Percentiles rank a stretch among this genome's conserved stretches.
phyloP scores from a whole-genome alignment of 495 filamentous ascomycete species.

The Penicillium lagena region DNA sequence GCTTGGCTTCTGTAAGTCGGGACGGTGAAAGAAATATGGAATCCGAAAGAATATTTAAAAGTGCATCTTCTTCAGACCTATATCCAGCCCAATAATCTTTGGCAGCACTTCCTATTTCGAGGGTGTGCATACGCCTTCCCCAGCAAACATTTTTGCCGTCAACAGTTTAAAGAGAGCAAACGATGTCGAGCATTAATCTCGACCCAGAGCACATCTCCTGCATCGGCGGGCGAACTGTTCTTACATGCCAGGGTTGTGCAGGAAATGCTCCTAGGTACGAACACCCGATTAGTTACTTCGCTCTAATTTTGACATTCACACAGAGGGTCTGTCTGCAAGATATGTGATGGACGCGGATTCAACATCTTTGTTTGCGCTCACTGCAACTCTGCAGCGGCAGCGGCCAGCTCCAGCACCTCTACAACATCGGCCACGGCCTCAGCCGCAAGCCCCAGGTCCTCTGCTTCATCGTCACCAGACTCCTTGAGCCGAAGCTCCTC shows the following conservation, averaged over 20 bases:
- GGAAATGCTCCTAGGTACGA: constrained; percentile 36
- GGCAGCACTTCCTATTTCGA: constrained; percentile 1
- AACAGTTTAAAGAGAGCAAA: background rate
- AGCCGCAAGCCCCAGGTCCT: constrained; percentile 18
- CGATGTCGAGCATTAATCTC: constrained; percentile 12
- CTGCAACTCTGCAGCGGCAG: constrained; percentile 26
- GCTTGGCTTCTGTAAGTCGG: background rate
- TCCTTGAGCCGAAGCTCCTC: constrained; percentile 29
- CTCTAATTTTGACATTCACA: background rate
- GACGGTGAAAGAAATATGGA: too few relatives aligned
- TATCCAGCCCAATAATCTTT: background rate
- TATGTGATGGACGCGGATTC: constrained; percentile 31
- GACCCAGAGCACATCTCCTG: constrained; percentile 33
- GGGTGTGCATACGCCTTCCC: background rate
- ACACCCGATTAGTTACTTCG: background rate
- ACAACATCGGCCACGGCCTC: constrained; percentile 7
- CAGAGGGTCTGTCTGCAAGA: constrained; percentile 28
- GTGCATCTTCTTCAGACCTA: background rate
- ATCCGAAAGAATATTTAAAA: background rate
- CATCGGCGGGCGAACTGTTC: constrained; percentile 29
- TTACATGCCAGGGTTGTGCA: constrained; percentile 32
- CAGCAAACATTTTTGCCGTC: background rate
- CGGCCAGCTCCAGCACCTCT: constrained; percentile 3
- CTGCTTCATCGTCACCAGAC: constrained; percentile 18
- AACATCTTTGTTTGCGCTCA: constrained; percentile 30